Evolutionary conservation across 768 basidiomycete genomes (phyloP).

Genomic region (Sutorius australiensis): DNA sequence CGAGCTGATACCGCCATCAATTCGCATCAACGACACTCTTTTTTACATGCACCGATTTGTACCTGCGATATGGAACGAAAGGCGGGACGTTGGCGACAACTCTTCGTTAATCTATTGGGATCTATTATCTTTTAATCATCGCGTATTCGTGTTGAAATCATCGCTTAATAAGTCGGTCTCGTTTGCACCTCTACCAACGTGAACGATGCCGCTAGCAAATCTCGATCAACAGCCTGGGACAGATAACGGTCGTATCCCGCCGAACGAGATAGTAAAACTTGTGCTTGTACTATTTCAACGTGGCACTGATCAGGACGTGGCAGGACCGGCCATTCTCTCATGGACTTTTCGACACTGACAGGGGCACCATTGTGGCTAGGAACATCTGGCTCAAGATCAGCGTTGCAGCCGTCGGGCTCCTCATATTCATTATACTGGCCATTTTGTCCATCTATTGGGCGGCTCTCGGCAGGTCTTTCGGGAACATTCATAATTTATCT

Average conservation of each 20-base stretch:
- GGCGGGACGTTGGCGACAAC: neutral
- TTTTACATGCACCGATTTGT: constrained; percentile 10
- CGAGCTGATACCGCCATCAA: constrained; percentile 23
- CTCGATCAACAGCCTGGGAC: neutral
- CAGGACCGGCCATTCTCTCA: constrained; percentile 30
- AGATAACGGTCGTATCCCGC: neutral
- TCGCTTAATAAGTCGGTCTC: constrained; percentile 20
- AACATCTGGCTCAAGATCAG: constrained; percentile 41
- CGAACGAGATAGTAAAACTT: constrained; percentile 10
- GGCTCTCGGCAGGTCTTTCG: constrained; percentile 44
- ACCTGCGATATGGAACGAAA: neutral
- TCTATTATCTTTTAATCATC: neutral
- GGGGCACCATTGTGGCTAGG: constrained; percentile 31
- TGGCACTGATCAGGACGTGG: constrained; percentile 1
- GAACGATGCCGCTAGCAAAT: constrained; percentile 1
- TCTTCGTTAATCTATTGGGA: neutral
- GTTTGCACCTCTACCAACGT: neutral
- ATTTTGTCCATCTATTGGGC: constrained; percentile 62
- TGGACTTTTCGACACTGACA: constrained; percentile 27
- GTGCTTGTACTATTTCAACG: neutral
- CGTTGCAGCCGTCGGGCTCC: constrained; percentile 31
- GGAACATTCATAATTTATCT: constrained; percentile 38
- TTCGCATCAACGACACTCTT: constrained; percentile 25
- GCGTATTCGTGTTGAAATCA: neutral
- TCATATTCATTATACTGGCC: constrained; percentile 43